phyloP scores from a whole-genome alignment of 495 filamentous ascomycete genomes.

The Gamarada debralockiae region DNA sequence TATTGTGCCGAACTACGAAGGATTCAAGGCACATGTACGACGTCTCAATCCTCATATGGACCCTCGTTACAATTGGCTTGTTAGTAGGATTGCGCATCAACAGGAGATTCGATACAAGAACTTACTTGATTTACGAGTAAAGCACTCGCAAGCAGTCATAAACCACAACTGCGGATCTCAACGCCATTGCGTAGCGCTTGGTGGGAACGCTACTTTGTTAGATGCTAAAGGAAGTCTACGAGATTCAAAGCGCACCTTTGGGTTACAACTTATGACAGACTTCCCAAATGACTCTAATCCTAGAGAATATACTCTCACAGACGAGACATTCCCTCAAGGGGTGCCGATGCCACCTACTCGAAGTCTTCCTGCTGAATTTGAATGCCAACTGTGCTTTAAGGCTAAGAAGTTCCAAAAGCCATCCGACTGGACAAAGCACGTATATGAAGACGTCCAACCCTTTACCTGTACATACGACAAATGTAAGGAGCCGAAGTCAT shows the following conservation, averaged over 20 bases:
- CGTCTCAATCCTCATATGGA: constrained; percentile 60
- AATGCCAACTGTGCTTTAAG: constrained; percentile 88
- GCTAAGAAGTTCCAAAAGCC: constrained; percentile 91
- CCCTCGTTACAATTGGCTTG: constrained; percentile 49
- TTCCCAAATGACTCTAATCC: constrained; percentile 58
- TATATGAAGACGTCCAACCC: constrained; percentile 92
- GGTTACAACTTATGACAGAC: constrained; percentile 35
- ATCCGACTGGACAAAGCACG: constrained; percentile 97
- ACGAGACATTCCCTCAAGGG: constrained; percentile 68
- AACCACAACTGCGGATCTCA: constrained; percentile 54
- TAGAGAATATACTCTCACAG: constrained; percentile 60
- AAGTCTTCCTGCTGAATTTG: constrained; percentile 84
- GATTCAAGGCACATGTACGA: constrained; percentile 73
- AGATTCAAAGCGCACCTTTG: constrained; percentile 11
- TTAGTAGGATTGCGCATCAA: constrained; percentile 80
- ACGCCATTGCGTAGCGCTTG: constrained; percentile 58
- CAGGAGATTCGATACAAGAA: constrained; percentile 77
- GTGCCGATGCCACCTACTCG: constrained; percentile 79
- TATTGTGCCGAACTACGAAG: constrained; percentile 68
- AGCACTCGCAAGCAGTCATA: constrained; percentile 57
- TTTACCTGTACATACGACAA: constrained; percentile 90
- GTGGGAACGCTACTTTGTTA: constrained; percentile 47
- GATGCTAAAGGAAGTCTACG: constrained; percentile 35
- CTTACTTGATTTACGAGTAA: constrained; percentile 66
- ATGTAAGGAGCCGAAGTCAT: constrained; percentile 87